phyloP scores from a whole-genome alignment of 805 yeast genomes.

The Ascoidea asiatica region DNA sequence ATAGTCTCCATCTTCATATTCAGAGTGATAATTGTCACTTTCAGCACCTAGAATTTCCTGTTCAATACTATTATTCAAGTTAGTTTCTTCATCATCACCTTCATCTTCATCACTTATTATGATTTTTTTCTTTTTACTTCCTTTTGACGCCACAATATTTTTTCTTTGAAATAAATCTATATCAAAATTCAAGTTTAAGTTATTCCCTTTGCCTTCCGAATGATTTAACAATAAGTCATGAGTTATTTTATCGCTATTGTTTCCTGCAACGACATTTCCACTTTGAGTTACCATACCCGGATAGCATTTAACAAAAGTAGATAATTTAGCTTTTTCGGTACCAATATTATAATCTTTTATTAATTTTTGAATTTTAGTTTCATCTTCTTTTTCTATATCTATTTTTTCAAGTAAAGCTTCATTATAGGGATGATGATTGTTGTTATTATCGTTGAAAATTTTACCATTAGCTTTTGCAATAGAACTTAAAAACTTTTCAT shows the following conservation, averaged over 20 bases:
- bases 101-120: background rate
- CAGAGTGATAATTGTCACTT: slow-evolving; percentile 13
- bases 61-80: background rate
- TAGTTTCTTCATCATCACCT: background rate
- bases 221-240: too few species aligned
- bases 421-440: background rate
- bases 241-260: background rate
- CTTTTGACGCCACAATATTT: background rate
- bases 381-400: background rate
- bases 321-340: background rate
- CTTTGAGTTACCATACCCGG: background rate
- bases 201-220: too few species aligned
- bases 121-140: background rate
- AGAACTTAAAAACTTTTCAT: slow-evolving; percentile 11
- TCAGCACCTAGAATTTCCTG: slow-evolving; percentile 1
- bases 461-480: background rate
- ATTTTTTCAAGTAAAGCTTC: too few species aligned
- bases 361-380: background rate
- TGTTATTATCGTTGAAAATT: background rate
- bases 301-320: background rate
- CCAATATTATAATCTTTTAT: background rate
- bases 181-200: background rate
- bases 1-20: slow-evolving; percentile 22
- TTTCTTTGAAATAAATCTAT: background rate
- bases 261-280: background rate